A percentile compares a stretch with the other conserved stretches of the same genome.
phyloP scores from a whole-genome alignment of 1,284 basidiomycete species.

The Inonotus obliquus region DNA sequence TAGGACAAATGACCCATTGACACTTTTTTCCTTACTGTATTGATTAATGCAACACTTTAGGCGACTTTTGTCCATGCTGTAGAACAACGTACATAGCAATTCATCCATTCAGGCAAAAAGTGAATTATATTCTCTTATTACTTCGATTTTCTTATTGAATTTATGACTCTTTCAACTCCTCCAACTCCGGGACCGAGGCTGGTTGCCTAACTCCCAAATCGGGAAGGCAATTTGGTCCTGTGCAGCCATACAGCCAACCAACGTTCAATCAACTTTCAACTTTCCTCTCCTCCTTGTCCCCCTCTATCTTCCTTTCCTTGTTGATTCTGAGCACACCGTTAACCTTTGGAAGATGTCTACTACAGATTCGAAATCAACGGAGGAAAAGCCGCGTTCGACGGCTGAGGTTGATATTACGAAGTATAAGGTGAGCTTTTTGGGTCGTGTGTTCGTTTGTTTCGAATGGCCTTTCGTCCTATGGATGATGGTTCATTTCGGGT shows the following conservation, averaged over 20 bases:
- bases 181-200: not conserved
- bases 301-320: not conserved
- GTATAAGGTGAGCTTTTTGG: slow-evolving; percentile 61
- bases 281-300: not conserved
- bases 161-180: not conserved
- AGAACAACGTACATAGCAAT: not conserved
- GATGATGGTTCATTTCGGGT: not conserved
- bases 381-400: slow-evolving; percentile 45
- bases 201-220: not conserved
- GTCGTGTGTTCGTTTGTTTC: not conserved
- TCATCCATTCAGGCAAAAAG: not conserved
- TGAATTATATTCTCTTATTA: too few species aligned
- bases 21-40: not conserved
- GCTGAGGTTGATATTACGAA: slow-evolving; percentile 75
- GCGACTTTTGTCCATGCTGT: not conserved
- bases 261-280: not conserved
- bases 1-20: not conserved
- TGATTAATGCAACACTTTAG: not conserved
- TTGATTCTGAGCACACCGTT: not conserved
- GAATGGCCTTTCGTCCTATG: not conserved
- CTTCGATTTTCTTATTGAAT: too few species aligned
- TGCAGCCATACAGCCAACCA: too few species aligned
- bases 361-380: slow-evolving; percentile 30
- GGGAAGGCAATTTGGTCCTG: not conserved
- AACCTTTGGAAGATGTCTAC: slow-evolving; percentile 4